Conservation (phyloP, 2,329 filamentous ascomycete genomes). For the Aaosphaeria arxii region DNA sequence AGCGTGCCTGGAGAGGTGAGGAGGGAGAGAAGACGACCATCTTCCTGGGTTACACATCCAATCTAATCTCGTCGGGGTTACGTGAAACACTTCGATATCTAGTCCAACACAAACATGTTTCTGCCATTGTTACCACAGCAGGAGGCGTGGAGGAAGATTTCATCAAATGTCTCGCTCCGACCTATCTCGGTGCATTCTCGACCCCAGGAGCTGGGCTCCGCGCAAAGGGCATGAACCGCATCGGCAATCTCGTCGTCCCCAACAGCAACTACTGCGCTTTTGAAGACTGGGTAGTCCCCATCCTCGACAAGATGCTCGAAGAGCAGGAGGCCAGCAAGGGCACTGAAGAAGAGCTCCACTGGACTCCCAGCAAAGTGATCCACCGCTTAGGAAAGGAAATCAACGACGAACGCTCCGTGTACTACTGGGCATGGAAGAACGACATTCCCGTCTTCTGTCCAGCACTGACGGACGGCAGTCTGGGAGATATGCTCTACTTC, state of each 20-base stretch:
- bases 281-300: conserved; percentile 95
- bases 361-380: conserved; percentile 94
- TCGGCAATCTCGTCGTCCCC: conserved; percentile 92
- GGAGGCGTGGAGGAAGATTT: conserved; percentile 96
- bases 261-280: conserved; percentile 98
- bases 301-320: conserved; percentile 88
- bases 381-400: conserved; percentile 89
- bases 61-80: conserved; percentile 93
- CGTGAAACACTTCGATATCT: conserved; percentile 89
- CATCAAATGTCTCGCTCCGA: conserved; percentile 95
- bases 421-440: conserved; percentile 98
- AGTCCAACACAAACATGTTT: conserved; percentile 88
- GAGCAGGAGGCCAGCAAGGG: conserved; percentile 82
- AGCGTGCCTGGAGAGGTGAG: conserved; percentile 77
- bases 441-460: conserved; percentile 96
- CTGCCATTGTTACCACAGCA: conserved; percentile 90
- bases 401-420: conserved; percentile 85
- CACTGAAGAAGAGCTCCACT: conserved; percentile 68
- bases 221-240: conserved; percentile 85
- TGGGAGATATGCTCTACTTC: conserved; percentile 98
- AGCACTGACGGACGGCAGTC: conserved; percentile 87
- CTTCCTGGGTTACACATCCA: conserved; percentile 96
- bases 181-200: conserved; percentile 85
- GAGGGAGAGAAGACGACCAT: conserved; percentile 81
- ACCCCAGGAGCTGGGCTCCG: conserved; percentile 75